These are phyloP conservation scores for Xylaria sp. DNA, from an alignment of 2,329 filamentous ascomycete species.

Conservation along the genomic window DNA sequence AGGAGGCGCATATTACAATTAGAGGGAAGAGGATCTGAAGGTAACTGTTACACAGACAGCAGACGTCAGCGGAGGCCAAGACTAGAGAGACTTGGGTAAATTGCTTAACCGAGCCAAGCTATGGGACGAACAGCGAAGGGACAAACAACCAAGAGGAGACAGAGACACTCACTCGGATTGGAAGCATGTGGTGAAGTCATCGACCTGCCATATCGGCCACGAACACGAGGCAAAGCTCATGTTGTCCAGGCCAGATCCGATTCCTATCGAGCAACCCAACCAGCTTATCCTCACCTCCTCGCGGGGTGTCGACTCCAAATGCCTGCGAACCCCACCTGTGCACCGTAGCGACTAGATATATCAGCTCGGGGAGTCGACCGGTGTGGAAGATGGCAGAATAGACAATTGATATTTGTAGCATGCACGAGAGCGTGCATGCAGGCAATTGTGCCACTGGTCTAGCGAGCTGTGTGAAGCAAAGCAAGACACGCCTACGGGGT, in stretches of 20 bases:
- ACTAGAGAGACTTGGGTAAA: neutral
- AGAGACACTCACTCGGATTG: slow-evolving; percentile 68
- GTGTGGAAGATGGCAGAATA: neutral
- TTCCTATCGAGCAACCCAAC: slow-evolving; percentile 20
- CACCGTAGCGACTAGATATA: slow-evolving; percentile 14
- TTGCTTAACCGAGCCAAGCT: neutral
- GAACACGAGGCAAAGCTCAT: slow-evolving; percentile 63
- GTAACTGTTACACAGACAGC: slow-evolving; percentile 64
- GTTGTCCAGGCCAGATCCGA: slow-evolving; percentile 39
- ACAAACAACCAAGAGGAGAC: slow-evolving; percentile 36
- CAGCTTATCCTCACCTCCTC: slow-evolving; percentile 29
- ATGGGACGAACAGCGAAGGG: neutral
- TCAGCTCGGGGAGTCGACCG: slow-evolving; percentile 13
- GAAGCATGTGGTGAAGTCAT: slow-evolving; percentile 73
- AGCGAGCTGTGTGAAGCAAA: neutral
- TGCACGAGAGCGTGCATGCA: neutral
- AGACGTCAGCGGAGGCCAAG: slow-evolving; percentile 13
- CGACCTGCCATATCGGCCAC: slow-evolving; percentile 69
- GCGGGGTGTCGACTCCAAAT: slow-evolving; percentile 30
- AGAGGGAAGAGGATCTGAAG: slow-evolving; percentile 84
- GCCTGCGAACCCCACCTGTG: slow-evolving; percentile 24
- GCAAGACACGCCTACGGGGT: neutral
- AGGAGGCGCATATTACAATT: slow-evolving; percentile 73
- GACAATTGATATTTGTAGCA: slow-evolving; percentile 16
- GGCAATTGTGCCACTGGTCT: slow-evolving; percentile 8